Evolutionary conservation across 768 basidiomycete genomes (phyloP).

Genomic region (Mycena galericulata): DNA sequence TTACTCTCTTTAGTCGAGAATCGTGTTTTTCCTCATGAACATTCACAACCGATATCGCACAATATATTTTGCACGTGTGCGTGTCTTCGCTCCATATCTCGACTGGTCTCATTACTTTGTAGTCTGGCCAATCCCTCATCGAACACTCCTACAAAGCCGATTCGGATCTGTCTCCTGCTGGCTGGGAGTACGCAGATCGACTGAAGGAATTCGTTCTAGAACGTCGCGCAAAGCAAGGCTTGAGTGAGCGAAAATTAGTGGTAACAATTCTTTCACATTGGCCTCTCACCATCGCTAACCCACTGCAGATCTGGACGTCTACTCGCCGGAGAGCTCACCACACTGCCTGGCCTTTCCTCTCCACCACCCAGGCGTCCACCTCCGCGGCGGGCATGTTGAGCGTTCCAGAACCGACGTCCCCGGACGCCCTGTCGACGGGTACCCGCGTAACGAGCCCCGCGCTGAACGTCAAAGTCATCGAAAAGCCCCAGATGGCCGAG

Average conservation of each 20-base stretch:
- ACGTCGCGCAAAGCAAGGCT: slow-evolving; percentile 80
- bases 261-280: slow-evolving; percentile 50
- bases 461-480: slow-evolving; percentile 83
- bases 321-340: slow-evolving; percentile 93
- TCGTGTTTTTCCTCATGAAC: slow-evolving; percentile 99
- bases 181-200: slow-evolving; percentile 94
- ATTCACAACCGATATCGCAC: slow-evolving; percentile 94
- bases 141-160: slow-evolving; percentile 99
- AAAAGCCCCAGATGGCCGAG: slow-evolving; percentile 97
- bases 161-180: slow-evolving; percentile 93
- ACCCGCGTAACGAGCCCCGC: slow-evolving; percentile 31
- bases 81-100: slow-evolving; percentile 41
- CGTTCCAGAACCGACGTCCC: slow-evolving; percentile 23
- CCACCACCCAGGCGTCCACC: slow-evolving; percentile 45
- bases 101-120: slow-evolving; percentile 13
- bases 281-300: neutral
- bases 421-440: slow-evolving; percentile 17
- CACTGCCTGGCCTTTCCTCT: slow-evolving; percentile 94
- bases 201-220: slow-evolving; percentile 92
- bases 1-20: slow-evolving; percentile 73
- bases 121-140: slow-evolving; percentile 98
- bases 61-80: slow-evolving; percentile 95
- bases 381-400: slow-evolving; percentile 18
- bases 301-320: slow-evolving; percentile 92
- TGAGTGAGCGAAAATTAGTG: slow-evolving; percentile 73